These are phyloP conservation scores for Daedalea quercina DNA, from an alignment of 768 basidiomycete species.

Conservation along the genomic window DNA sequence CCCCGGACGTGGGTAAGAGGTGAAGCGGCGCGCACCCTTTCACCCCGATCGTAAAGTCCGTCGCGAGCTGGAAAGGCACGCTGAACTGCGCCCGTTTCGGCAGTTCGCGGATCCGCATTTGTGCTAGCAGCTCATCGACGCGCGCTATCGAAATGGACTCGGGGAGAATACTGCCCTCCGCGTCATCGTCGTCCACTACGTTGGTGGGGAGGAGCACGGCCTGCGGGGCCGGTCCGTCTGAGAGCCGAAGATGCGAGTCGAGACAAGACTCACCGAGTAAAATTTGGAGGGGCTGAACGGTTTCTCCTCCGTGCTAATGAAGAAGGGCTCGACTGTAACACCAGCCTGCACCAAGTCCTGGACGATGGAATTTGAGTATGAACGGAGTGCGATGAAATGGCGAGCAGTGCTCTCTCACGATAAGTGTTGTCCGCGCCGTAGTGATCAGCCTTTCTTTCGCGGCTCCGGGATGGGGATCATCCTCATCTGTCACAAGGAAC, in stretches of 20 bases:
- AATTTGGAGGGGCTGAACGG: slow-evolving; percentile 71
- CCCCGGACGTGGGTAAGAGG: neutral
- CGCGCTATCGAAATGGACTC: slow-evolving; percentile 71
- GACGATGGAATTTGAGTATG: neutral
- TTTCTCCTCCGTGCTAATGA: slow-evolving; percentile 64
- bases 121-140: slow-evolving; percentile 69
- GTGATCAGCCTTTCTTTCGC: slow-evolving; percentile 55
- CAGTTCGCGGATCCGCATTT: slow-evolving; percentile 77
- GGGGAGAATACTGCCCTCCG: slow-evolving; percentile 42
- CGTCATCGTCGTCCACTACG: slow-evolving; percentile 47
- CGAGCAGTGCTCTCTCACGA: slow-evolving; percentile 29
- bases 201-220: slow-evolving; percentile 50
- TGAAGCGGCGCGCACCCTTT: slow-evolving; percentile 54
- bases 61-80: slow-evolving; percentile 73
- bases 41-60: slow-evolving; percentile 68
- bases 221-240: slow-evolving; percentile 26
- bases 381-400: too few species aligned
- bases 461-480: slow-evolving; percentile 58
- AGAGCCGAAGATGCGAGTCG: neutral
- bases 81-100: slow-evolving; percentile 81
- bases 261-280: slow-evolving; percentile 54
- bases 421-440: slow-evolving; percentile 65
- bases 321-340: slow-evolving; percentile 80
- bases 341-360: slow-evolving; percentile 82
- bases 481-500: slow-evolving; percentile 89